A percentile compares a stretch with the other conserved stretches of the same genome.
phyloP scores from a whole-genome alignment of 2,329 filamentous ascomycete genomes.

The Diaporthe vaccinii region DNA sequence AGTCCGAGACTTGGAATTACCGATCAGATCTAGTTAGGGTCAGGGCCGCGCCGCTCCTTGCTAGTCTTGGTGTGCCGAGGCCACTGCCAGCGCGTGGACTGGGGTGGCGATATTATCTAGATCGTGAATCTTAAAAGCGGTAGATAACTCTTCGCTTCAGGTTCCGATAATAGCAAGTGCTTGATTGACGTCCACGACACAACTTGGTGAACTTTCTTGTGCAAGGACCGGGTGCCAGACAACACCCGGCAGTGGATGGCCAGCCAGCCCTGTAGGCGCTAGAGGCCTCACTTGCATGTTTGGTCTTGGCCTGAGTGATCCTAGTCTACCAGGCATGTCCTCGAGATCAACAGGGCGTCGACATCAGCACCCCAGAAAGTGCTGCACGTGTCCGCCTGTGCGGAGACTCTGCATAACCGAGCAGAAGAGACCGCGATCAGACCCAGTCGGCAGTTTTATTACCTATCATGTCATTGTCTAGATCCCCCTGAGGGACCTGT shows the following conservation, averaged over 20 bases:
- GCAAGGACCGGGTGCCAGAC: background rate
- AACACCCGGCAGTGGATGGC: background rate
- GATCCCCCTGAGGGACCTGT: background rate
- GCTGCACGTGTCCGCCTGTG: conserved; percentile 11
- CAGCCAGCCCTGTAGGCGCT: background rate
- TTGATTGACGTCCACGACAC: background rate
- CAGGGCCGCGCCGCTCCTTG: background rate
- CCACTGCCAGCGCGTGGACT: background rate
- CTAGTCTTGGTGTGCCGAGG: background rate
- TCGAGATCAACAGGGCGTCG: conserved; percentile 10
- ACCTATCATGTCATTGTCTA: background rate
- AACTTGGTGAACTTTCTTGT: background rate
- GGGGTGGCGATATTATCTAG: background rate
- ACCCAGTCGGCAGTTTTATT: conserved; percentile 13
- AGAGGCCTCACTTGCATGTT: background rate
- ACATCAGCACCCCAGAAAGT: background rate
- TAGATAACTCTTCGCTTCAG: background rate
- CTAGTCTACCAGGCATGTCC: background rate
- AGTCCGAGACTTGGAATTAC: too few relatives aligned
- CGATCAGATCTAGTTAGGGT: background rate
- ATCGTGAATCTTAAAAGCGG: background rate
- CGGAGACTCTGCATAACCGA: background rate
- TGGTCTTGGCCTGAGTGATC: background rate
- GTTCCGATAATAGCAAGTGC: background rate
- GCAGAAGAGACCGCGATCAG: conserved; percentile 12